These are phyloP conservation scores for Basidiobolus meristosporus DNA, from an alignment of 371 early-diverging fungal genomes.

Conservation along the genomic window DNA sequence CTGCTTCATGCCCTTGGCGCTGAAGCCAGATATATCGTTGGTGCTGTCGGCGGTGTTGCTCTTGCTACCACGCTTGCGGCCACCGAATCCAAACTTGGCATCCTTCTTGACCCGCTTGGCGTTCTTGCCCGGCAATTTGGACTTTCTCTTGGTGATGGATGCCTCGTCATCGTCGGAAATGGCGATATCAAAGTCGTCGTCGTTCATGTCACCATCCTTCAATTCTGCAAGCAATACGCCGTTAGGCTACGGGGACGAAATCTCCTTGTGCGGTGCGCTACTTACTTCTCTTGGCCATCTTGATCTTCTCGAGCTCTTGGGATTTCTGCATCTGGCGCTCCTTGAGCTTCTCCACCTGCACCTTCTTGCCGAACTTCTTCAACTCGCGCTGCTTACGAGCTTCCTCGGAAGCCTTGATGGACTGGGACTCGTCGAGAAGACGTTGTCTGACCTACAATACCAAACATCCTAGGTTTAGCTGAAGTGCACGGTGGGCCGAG, in stretches of 20 bases:
- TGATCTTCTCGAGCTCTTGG: slow-evolving; percentile 73
- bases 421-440: slow-evolving; percentile 62
- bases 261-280: slow-evolving; percentile 8
- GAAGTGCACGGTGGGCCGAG: too few species aligned
- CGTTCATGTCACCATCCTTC: too few species aligned
- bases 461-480: background rate
- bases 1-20: background rate
- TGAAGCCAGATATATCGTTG: background rate
- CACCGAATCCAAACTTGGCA: slow-evolving; percentile 76
- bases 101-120: slow-evolving; percentile 11
- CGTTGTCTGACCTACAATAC: slow-evolving; percentile 38
- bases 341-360: slow-evolving; percentile 71
- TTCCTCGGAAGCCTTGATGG: slow-evolving; percentile 64
- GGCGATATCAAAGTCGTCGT: slow-evolving; percentile 73
- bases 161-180: slow-evolving; percentile 35
- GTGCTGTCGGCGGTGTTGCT: slow-evolving; percentile 48
- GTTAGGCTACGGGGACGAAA: too few species aligned
- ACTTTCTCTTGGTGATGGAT: slow-evolving; percentile 8
- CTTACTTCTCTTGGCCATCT: slow-evolving; percentile 71
- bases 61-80: slow-evolving; percentile 58
- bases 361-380: slow-evolving; percentile 94
- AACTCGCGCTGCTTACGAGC: slow-evolving; percentile 68
- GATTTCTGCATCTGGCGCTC: slow-evolving; percentile 68
- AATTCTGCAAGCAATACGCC: too few species aligned
- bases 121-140: slow-evolving; percentile 9